phyloP scores from a whole-genome alignment of 23 red algal species.

The Pyropia haitanensis region DNA sequence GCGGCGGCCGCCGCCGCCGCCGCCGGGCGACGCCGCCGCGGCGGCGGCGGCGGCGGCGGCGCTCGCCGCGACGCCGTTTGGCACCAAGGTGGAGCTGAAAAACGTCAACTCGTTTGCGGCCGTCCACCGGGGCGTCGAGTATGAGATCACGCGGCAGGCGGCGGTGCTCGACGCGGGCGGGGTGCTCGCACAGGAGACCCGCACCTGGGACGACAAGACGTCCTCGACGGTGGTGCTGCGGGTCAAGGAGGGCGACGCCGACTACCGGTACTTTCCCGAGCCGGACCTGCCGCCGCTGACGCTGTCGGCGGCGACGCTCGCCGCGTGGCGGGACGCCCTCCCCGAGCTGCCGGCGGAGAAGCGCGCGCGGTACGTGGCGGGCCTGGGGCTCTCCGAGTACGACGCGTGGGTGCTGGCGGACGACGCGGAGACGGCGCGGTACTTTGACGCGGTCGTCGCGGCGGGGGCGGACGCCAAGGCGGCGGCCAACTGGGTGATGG shows the following conservation, averaged over 20 bases:
- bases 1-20: not conserved
- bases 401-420: constrained; percentile 71
- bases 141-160: constrained; percentile 87
- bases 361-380: constrained; percentile 49
- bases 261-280: constrained; percentile 98
- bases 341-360: constrained; percentile 82
- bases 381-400: constrained; percentile 59
- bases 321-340: constrained; percentile 30
- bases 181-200: constrained; percentile 55
- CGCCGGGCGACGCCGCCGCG: constrained; percentile 5
- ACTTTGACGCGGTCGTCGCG: constrained; percentile 60
- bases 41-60: not conserved
- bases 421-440: constrained; percentile 33
- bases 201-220: constrained; percentile 84
- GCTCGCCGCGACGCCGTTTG: constrained; percentile 12
- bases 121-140: constrained; percentile 70
- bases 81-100: constrained; percentile 92
- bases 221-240: constrained; percentile 60
- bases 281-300: constrained; percentile 82
- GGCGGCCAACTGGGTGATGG: constrained; percentile 79
- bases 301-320: constrained; percentile 21
- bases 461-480: constrained; percentile 60
- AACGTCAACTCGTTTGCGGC: constrained; percentile 92
- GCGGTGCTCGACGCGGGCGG: constrained; percentile 33
- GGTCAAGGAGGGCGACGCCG: constrained; percentile 80